Evolutionary conservation across 2,329 filamentous ascomycete species (phyloP), one percentile per base, ranked within the genome.

Genomic region (Exophiala aquamarina): DNA sequence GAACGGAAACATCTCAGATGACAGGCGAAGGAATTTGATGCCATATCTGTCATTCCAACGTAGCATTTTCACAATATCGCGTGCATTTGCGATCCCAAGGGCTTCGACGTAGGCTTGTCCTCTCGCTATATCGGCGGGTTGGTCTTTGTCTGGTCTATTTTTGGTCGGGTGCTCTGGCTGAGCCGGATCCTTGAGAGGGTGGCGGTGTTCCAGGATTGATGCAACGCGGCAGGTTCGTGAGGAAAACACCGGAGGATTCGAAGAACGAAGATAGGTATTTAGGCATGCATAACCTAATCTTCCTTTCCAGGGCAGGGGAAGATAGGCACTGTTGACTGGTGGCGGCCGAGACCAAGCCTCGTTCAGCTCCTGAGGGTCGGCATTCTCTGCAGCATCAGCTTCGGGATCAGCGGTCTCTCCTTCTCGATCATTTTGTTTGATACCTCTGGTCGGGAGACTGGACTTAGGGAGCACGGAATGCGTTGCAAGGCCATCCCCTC

Each of bases 1-100:
- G 65, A 96, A 96, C 0, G 92, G 92, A 56, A 97, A 97, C 87
- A 96, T 96, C 59, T 96, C 92, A 44, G 89, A 95, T 58, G 89
- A 95, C 15, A 97, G 74, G 1, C 92, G 82, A 80, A 97, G 82
- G 65, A 97, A 96, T 58, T 83, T 91, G 68, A 97, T 97, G 31
- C 86, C 84, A 56, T 92, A 96, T 57, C 82, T 87, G 55, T 94
- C 85, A 62, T 97, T 96, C 92, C 92, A 97, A 1, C 82, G 79
- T 7, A 96, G 62, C 81, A 96, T 89, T 66, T 94, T 95, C 47
- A 78, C 70, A 23, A 96, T 81, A 59, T 97, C 92, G 32, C 81
- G 77, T 1, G 87, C 86, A 66, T 97, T 97, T 13, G 87, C 82
- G 9, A 95, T 66, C 0, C 90, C 89, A 2, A 97, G 66, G 0